Evolutionary conservation across 768 basidiomycete species (phyloP), one percentile per base, ranked within the genome.

Genomic region (Lactarius indigo): DNA sequence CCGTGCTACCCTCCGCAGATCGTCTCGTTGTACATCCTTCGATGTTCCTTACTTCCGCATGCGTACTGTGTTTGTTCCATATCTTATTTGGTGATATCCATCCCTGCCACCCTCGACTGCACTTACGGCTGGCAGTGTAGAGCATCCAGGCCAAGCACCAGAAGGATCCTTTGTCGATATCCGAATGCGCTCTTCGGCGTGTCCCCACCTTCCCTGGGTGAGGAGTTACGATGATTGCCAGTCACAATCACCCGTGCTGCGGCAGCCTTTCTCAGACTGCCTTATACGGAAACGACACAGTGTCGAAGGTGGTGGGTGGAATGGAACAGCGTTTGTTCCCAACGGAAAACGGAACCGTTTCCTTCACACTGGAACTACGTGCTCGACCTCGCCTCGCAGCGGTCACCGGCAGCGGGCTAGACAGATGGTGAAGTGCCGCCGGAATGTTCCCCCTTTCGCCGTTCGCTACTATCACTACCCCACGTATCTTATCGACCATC

Each of bases 301-400:
- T 18, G 30, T 37, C 37, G 44, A 67, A 9, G 33, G 33, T 1
- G 9, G 9, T 9, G 1, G 9, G 42, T 31, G 62, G 37, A 31
- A 57, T 0, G 63, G 44, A 57, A 1, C 31, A 69, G 7, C 47
- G 73, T 8, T 69, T 74, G 1, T 92, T 87, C 70, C 92, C 90
- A 0, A 92, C 94, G 9, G 79, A 78, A 15, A n/a, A 35, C 35
- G 35, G 1, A 35, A 35, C 81, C 85, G 0, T 97, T 95, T 75
- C 85, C 87, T 0, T 95, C 94, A 0, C 81, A 88, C 35, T 97
- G 95, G 95, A 96, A 93, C 70, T 95, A 92, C 70, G 80, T 92
- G 2, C 84, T 96, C 23, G 92, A 96, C 74, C 81, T 96, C 20
- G 77, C 83, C 1, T 71, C 10, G 35, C 35, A 35, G 0, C 35